Evolutionary conservation across 495 filamentous ascomycete species (phyloP), one percentile per base, ranked within the genome.

Genomic region (Xylaria acuta): DNA sequence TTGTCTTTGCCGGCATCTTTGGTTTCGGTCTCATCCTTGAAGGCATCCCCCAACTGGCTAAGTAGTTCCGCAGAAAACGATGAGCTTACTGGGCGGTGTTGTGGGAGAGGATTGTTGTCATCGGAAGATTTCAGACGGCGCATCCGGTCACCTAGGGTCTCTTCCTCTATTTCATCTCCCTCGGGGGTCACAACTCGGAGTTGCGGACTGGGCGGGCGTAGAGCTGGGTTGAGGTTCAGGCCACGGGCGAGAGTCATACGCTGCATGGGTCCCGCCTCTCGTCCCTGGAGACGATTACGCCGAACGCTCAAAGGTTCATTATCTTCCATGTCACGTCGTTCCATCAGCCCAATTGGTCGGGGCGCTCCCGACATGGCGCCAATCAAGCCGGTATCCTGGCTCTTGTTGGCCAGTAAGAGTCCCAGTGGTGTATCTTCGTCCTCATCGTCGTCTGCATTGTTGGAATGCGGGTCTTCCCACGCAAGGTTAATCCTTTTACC

Each of bases 371-470:
- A 79, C 62, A 84, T 73, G 38, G 90, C 87, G 47, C 88, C 87
- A 20, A 82, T 80, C 49, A 90, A 86, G 43, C 84, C 83, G 11
- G 84, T 78, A 14, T 84, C 80, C 14, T 85, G 81, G n/a, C 86
- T 78, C 74, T 90, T 90, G 25, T 88, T 84, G 1, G 90, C 88
- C 75, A 88, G 93, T 22, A 99, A 84, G 79, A 97, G 85, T 25
- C 90, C 96, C 25, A 99, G 86, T 8, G 96, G 96, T 16, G 97
- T 92, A 40, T 97, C 94, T 69, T 92, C 90, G 64, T 90, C 88
- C 8, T 89, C 86, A 12, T 82, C 82, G 30, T 79, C 74, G 32
- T 83, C 81, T 11, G 80, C 77, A 12, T 77, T 76, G 54, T 79
- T 79, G 8, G 77, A 73, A 41, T 79, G 72, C 8, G 89, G 88